Evolutionary conservation across 805 yeast genomes (phyloP).

Genomic region (Wickerhamiella azyma): DNA sequence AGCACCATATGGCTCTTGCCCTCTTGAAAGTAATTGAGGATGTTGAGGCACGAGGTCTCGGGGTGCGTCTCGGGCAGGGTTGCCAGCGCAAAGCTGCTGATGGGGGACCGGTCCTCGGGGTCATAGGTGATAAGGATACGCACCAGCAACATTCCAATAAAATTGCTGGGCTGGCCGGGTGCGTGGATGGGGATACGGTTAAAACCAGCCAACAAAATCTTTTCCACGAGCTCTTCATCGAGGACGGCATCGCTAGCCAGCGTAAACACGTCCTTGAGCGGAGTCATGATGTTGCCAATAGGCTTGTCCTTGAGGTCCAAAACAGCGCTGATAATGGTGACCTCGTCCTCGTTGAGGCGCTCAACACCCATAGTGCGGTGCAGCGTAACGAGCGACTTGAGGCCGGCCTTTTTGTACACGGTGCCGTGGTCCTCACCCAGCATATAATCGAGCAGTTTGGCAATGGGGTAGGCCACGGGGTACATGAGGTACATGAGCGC

Average conservation of each 20-base stretch:
- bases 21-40: constrained; percentile 90
- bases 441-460: constrained; percentile 61
- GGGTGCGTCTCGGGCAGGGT: constrained; percentile 90
- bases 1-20: constrained; percentile 97
- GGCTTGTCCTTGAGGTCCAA: constrained; percentile 85
- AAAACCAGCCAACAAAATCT: constrained; percentile 85
- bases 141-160: constrained; percentile 89
- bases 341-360: constrained; percentile 85
- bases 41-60: constrained; percentile 85
- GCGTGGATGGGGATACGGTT: constrained; percentile 88
- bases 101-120: constrained; percentile 90
- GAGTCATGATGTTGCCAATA: constrained; percentile 84
- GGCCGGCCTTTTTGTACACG: constrained; percentile 79
- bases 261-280: constrained; percentile 78
- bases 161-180: constrained; percentile 79
- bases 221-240: constrained; percentile 75
- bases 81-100: constrained; percentile 86
- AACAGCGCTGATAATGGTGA: constrained; percentile 87
- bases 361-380: constrained; percentile 95
- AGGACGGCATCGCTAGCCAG: constrained; percentile 70
- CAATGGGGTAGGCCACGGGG: constrained; percentile 87
- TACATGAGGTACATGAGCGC: constrained; percentile 76
- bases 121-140: constrained; percentile 87
- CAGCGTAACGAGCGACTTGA: constrained; percentile 82
- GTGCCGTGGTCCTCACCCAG: constrained; percentile 96